Percentiles rank a stretch among this genome's conserved stretches.
Evolutionary conservation across 2,329 filamentous ascomycete genomes (phyloP).

Genomic region (Cladosporium velox): DNA sequence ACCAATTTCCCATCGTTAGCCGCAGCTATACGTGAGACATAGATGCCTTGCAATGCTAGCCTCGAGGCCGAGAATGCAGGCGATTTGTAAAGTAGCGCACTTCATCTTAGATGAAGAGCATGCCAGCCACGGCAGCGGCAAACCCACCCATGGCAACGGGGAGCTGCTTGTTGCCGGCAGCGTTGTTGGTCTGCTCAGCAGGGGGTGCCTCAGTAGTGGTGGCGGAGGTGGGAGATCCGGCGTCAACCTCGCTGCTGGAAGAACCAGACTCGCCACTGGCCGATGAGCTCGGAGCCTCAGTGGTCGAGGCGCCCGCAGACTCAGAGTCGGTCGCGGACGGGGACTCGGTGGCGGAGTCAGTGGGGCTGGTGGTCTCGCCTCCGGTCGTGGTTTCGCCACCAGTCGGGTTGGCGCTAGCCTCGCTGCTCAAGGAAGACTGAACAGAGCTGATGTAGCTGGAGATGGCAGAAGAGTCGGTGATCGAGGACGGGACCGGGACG

Average conservation of each 20-base stretch:
- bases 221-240: slow-evolving; percentile 7
- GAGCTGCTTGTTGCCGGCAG: slow-evolving; percentile 24
- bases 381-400: neutral
- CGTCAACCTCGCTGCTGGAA: slow-evolving; percentile 23
- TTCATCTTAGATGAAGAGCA: slow-evolving; percentile 27
- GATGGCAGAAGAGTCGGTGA: slow-evolving; percentile 21
- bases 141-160: slow-evolving; percentile 27
- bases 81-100: neutral
- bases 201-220: slow-evolving; percentile 27
- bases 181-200: slow-evolving; percentile 24
- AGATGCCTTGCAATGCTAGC: neutral
- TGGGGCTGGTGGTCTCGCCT: slow-evolving; percentile 10
- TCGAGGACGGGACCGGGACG: slow-evolving; percentile 19
- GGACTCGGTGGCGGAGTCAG: slow-evolving; percentile 12
- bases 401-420: slow-evolving; percentile 14
- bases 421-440: slow-evolving; percentile 17
- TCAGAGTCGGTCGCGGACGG: neutral
- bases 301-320: slow-evolving; percentile 13
- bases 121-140: slow-evolving; percentile 28
- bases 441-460: slow-evolving; percentile 20
- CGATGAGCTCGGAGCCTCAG: slow-evolving; percentile 9
- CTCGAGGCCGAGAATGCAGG: neutral
- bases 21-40: neutral
- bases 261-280: slow-evolving; percentile 10
- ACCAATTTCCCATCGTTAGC: slow-evolving; percentile 9